A percentile compares a stretch with the other conserved stretches of the same genome.
phyloP scores from a whole-genome alignment of 2,329 filamentous ascomycete species.

The Cladosporium sp. region DNA sequence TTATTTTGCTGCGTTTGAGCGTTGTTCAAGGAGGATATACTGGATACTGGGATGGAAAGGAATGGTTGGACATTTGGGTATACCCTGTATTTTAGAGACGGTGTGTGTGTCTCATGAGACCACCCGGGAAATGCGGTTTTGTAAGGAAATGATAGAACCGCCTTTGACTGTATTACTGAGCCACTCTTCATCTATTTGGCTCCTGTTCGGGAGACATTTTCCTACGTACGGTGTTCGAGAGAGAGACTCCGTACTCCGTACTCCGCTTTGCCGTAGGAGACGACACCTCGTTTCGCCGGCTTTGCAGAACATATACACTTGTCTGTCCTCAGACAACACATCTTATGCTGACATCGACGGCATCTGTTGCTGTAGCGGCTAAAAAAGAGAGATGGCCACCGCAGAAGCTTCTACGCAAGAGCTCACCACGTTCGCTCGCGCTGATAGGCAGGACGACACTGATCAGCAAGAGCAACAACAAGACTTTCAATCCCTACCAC shows the following conservation, averaged over 20 bases:
- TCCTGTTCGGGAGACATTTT: background rate
- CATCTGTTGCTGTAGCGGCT: background rate
- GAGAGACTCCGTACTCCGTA: background rate
- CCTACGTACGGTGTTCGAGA: background rate
- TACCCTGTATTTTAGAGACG: slow-evolving; percentile 18
- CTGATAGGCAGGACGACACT: background rate
- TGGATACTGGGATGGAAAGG: background rate
- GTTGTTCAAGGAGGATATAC: background rate
- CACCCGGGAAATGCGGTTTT: background rate
- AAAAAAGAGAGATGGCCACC: background rate
- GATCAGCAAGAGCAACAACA: background rate
- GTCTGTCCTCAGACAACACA: background rate
- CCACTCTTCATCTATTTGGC: background rate
- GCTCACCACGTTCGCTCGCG: background rate
- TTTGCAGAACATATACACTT: background rate
- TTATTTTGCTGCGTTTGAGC: slow-evolving; percentile 12
- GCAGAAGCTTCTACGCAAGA: background rate
- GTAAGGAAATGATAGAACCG: background rate
- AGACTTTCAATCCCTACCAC: slow-evolving; percentile 28
- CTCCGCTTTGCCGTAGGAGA: background rate
- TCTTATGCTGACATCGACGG: background rate
- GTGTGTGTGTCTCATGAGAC: background rate
- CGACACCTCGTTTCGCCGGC: background rate
- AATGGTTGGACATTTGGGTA: slow-evolving; percentile 9
- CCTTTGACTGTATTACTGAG: background rate